These are phyloP conservation scores for Stentor roeselii DNA, from an alignment of 73 alveolate genomes.

Conservation along the genomic window DNA sequence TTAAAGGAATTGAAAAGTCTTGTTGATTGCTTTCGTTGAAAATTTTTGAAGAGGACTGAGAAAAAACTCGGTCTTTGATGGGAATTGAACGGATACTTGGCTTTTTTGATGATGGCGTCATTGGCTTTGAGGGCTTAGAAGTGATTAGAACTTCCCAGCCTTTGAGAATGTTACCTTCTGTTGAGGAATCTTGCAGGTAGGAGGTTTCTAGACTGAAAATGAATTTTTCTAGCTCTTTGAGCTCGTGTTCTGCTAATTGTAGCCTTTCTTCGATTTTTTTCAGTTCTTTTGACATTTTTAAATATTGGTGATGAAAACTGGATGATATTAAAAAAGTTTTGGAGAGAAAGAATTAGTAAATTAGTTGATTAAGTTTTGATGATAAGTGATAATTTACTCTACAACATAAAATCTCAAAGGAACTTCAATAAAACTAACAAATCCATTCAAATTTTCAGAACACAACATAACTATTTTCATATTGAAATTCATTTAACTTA, in stretches of 20 bases:
- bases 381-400: too few species aligned
- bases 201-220: background rate
- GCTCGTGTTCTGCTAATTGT: background rate
- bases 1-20: background rate
- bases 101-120: background rate
- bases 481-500: too few species aligned
- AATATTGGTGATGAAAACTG: too few species aligned
- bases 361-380: too few species aligned
- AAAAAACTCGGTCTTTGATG: background rate
- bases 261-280: background rate
- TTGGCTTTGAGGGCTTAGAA: background rate
- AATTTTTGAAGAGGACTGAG: background rate
- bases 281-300: constrained; percentile 9
- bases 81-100: background rate
- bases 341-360: too few species aligned
- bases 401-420: too few species aligned
- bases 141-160: background rate
- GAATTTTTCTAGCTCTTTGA: background rate
- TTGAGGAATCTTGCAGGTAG: background rate
- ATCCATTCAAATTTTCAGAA: too few species aligned
- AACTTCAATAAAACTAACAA: too few species aligned
- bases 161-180: background rate
- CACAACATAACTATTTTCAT: too few species aligned
- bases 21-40: background rate
- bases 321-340: too few species aligned